Base-by-base conservation (phyloP, 495 filamentous ascomycete species). In the Aspergillus asperescens region DNA sequence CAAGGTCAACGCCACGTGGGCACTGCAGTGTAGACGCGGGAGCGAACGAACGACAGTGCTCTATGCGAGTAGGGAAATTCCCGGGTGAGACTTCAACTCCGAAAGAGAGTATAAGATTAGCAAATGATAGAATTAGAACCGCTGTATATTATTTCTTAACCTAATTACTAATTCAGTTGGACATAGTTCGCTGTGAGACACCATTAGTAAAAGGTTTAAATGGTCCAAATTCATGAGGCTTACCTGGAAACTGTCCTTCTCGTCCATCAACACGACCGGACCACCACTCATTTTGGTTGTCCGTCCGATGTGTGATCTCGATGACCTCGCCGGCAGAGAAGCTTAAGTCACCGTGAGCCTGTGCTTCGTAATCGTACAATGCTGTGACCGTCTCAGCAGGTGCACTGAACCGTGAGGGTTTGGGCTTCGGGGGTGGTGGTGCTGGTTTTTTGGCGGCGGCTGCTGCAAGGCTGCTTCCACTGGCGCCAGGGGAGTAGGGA, bases 251-350 rank as follows among this genome's bases (percentile, higher is more conserved):
- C 68, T 97, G 93, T 32, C 93, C 93, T 59, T 86, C 75, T 66
- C 82, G 81, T 18, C 87, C 90, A 54, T 82, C 72, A 48, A 93
- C 54, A 64, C 78, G 84, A 5, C 93, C 93, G 2, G 76, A 83
- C 93, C 93, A 99, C 93, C 93, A 99, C 69, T 97, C 93, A 60
- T 99, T 95, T 43, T 87, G 86, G 56, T 94, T 95, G 13, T 75
- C 74, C 10, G 90, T 95, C 39, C 88, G 77, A 54, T 78, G 76
- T 10, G 89, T 65, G 50, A 99, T 89, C 66, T 96, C 90, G 60
- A 99, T 97, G 23, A 88, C 72, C 53, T 99, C 94, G 4, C 93
- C 94, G 0, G 89, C 82, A 3, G 77, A 81, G 64, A 99, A 99
- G 61, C 87, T 94, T 47, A 99, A 76, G 65, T 99, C 93, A 1